Base-by-base conservation (phyloP, 148 eudicot genomes). In the Silene conica region DNA sequence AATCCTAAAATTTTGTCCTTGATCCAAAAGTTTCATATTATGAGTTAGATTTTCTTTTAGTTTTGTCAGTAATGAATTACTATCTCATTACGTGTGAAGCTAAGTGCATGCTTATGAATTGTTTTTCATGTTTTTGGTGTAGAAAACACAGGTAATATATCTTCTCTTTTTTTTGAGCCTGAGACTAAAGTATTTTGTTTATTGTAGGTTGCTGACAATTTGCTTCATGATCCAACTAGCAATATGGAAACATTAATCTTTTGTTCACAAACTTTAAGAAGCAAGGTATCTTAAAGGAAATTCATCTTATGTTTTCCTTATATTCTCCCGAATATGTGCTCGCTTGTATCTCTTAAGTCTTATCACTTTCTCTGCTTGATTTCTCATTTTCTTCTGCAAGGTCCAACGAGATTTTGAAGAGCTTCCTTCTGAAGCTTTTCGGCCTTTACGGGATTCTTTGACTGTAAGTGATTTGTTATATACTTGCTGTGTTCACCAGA, bases 321-420 rank as follows among this genome's bases (percentile, higher is more conserved):
- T n/a, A 22, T 71, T n/a, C 48, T 69, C 22, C 66, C 8, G 23
- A 38, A 38, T 63, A 5, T 46, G 19, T 63, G 61, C 64, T 57
- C 11, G 48, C 31, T 46, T 8, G 1, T 38, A 15, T 14, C 12
- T 54, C 28, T 10, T 18, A 55, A 12, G 21, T 15, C 59, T 72
- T 20, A 41, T 19, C 25, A 50, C 12, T 72, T 62, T 56, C 67
- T 45, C 41, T 20, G 16, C 69, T 63, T 75, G 72, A 16, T 25
- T 6, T 22, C 4, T 28, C 1, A 50, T 14, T 28, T 16, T 21
- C 25, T 14, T 18, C 55, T 41, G 54, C 7, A 70, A 65, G 98
- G 98, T 94, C 63, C 97, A 91, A 68, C 92, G 95, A 52, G 95
- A 91, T 87, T 91, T 91, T 83, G 98, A 94, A 84, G 98, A 94